These are phyloP conservation scores for Kwoniella botswanensis DNA, from an alignment of 768 basidiomycete genomes.

Conservation along the genomic window DNA sequence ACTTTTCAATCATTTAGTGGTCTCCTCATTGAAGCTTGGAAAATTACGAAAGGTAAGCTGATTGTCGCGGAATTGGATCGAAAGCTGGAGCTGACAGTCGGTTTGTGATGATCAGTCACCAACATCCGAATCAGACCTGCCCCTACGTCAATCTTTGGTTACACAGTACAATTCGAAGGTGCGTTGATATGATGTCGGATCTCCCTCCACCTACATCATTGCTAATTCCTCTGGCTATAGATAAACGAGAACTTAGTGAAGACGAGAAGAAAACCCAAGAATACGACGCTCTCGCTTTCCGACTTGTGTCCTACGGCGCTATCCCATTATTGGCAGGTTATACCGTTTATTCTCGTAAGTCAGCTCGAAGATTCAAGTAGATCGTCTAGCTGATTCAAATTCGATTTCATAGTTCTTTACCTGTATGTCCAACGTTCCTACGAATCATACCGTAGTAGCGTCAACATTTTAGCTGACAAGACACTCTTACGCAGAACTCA, in stretches of 20 bases:
- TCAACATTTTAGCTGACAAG: background rate
- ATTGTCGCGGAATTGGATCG: conserved; percentile 47
- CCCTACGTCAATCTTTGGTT: conserved; percentile 73
- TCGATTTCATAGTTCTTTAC: conserved; percentile 35
- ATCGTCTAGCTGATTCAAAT: background rate
- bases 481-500: conserved; percentile 72
- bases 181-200: conserved; percentile 35
- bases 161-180: conserved; percentile 82
- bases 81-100: conserved; percentile 42
- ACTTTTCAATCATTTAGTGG: conserved; percentile 28
- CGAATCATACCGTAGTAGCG: background rate
- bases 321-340: conserved; percentile 67
- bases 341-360: conserved; percentile 59
- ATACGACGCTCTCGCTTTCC: conserved; percentile 92
- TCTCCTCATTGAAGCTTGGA: conserved; percentile 79
- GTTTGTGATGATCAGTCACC: conserved; percentile 72
- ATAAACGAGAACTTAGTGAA: conserved; percentile 94
- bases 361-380: background rate
- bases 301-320: conserved; percentile 87
- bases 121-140: conserved; percentile 74
- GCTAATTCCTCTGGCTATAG: conserved; percentile 55
- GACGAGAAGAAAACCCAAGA: conserved; percentile 98
- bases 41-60: conserved; percentile 64
- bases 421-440: conserved; percentile 15
- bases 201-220: background rate